Conservation (phyloP, 768 basidiomycete species). For the Hypholoma fasciculare region DNA sequence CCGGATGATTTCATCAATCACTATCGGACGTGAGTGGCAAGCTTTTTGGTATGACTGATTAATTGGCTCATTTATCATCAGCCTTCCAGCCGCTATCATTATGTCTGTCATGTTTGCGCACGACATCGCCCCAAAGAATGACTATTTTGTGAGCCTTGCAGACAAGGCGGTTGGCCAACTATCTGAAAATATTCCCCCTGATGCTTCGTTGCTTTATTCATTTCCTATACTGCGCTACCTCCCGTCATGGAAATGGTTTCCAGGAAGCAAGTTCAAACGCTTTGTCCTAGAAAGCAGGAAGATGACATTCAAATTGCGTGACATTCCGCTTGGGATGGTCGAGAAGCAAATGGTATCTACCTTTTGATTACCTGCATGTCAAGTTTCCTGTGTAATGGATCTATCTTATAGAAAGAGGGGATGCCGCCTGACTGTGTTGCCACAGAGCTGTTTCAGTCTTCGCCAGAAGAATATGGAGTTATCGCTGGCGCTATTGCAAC, state of each 20-base stretch:
- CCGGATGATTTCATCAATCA: slow-evolving; percentile 13
- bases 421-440: background rate
- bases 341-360: background rate
- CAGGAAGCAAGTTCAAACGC: slow-evolving; percentile 9
- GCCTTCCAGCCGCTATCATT: slow-evolving; percentile 9
- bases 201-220: slow-evolving; percentile 6
- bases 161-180: slow-evolving; percentile 5
- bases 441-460: background rate
- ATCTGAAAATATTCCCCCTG: slow-evolving; percentile 3
- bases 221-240: slow-evolving; percentile 11
- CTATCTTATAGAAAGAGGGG: background rate
- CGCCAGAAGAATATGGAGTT: background rate
- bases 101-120: slow-evolving; percentile 13
- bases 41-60: background rate
- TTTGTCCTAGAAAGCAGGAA: slow-evolving; percentile 1
- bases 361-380: background rate
- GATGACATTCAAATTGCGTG: background rate
- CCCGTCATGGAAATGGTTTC: slow-evolving; percentile 11
- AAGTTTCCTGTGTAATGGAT: background rate
- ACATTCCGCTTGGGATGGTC: background rate
- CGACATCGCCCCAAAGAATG: slow-evolving; percentile 8
- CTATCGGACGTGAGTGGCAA: background rate
- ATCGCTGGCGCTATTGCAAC: background rate
- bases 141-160: slow-evolving; percentile 11
- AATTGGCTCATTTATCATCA: background rate